Evolutionary conservation across 352 stramenopile species (phyloP).

Genomic region (Pythium vanterpoolii): DNA sequence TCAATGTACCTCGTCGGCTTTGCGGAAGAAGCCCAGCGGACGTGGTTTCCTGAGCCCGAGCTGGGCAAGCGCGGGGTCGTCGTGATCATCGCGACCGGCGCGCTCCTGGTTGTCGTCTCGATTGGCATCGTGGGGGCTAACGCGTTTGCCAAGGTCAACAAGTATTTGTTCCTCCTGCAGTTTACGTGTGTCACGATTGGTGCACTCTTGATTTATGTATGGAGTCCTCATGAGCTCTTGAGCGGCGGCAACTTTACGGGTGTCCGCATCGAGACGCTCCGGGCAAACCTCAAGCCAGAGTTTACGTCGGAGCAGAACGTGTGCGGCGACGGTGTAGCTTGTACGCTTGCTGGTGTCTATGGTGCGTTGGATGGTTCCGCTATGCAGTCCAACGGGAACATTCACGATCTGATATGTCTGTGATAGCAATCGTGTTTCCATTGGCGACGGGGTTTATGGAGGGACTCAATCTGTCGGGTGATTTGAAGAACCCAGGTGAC

Average conservation of each 20-base stretch:
- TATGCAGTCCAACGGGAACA: neutral
- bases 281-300: slow-evolving; percentile 45
- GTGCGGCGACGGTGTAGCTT: slow-evolving; percentile 33
- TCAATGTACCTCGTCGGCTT: slow-evolving; percentile 83
- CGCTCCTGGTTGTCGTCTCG: slow-evolving; percentile 35
- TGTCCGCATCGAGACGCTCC: slow-evolving; percentile 34
- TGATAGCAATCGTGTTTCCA: slow-evolving; percentile 70
- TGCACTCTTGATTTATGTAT: slow-evolving; percentile 42
- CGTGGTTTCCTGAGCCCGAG: slow-evolving; percentile 37
- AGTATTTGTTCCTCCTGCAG: slow-evolving; percentile 68
- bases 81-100: slow-evolving; percentile 48
- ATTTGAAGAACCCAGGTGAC: slow-evolving; percentile 66
- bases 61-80: slow-evolving; percentile 42
- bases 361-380: slow-evolving; percentile 20
- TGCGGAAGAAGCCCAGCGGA: slow-evolving; percentile 61
- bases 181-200: slow-evolving; percentile 58
- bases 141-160: slow-evolving; percentile 73
- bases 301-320: slow-evolving; percentile 77
- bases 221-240: slow-evolving; percentile 31
- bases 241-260: slow-evolving; percentile 56
- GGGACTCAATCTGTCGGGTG: slow-evolving; percentile 74
- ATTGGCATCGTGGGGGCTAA: slow-evolving; percentile 68
- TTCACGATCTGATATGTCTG: neutral
- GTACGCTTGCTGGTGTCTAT: slow-evolving; percentile 46
- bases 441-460: slow-evolving; percentile 84